Evolutionary conservation across 2,329 filamentous ascomycete genomes (phyloP).

Genomic region (Fusarium coffeatum): DNA sequence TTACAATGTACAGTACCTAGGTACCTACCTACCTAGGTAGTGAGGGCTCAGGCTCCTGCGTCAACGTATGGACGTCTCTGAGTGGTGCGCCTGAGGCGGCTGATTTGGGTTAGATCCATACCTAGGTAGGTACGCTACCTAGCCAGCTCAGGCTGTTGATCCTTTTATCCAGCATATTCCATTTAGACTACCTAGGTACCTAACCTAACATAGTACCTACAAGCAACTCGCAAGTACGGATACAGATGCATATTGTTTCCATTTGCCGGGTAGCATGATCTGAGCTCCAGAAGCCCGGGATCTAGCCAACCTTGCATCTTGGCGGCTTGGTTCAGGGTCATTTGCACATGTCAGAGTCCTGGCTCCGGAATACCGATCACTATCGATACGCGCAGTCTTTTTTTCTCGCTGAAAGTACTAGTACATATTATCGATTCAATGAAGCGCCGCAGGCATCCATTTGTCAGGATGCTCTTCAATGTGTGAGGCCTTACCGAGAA

Average conservation of each 20-base stretch:
- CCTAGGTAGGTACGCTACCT: neutral
- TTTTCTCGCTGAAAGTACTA: neutral
- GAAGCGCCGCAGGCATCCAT: neutral
- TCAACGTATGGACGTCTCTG: constrained; percentile 31
- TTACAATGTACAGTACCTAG: too few species aligned
- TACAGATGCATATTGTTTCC: neutral
- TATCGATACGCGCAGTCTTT: neutral
- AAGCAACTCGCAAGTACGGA: neutral
- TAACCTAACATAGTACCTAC: neutral
- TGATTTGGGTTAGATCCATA: neutral
- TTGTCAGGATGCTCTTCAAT: neutral
- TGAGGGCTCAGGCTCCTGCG: neutral
- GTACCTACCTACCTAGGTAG: neutral
- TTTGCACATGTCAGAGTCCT: constrained; percentile 9
- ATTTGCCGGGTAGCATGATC: constrained; percentile 19
- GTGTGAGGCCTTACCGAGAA: constrained; percentile 7
- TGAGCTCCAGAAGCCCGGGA: constrained; percentile 22
- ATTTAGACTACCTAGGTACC: neutral
- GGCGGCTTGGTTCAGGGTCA: neutral
- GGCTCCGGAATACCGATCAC: neutral
- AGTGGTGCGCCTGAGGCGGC: constrained; percentile 45
- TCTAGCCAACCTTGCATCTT: constrained; percentile 6
- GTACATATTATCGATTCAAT: neutral
- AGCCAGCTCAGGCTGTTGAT: constrained; percentile 26
- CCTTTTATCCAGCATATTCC: constrained; percentile 40